phyloP scores from a whole-genome alignment of 2,329 filamentous ascomycete genomes.

The Curvularia verruculosa region DNA sequence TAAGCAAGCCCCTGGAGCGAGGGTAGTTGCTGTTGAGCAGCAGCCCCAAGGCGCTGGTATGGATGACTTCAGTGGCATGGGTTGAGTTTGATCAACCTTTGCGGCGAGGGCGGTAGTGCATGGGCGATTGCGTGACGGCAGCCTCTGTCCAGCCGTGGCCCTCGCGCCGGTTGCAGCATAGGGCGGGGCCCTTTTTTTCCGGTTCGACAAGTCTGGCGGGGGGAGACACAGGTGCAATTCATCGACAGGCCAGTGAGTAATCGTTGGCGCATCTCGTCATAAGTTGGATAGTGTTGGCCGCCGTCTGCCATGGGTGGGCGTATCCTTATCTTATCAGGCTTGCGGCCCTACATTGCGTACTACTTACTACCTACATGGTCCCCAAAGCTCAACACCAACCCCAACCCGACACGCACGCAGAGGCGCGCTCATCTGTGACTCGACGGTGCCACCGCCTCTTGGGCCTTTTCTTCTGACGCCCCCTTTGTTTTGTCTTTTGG shows the following conservation, averaged over 20 bases:
- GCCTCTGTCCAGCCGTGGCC: not conserved
- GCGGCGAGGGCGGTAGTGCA: not conserved
- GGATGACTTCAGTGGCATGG: not conserved
- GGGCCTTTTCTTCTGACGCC: not conserved
- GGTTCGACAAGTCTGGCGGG: constrained; percentile 2
- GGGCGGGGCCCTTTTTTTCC: constrained; percentile 7
- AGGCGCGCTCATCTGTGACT: not conserved
- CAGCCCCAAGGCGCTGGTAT: not conserved
- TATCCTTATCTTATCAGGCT: constrained; percentile 15
- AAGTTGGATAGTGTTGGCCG: constrained; percentile 12
- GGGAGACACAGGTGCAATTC: not conserved
- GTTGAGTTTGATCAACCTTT: not conserved
- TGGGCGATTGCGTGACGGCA: constrained; percentile 10
- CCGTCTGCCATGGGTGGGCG: constrained; percentile 11
- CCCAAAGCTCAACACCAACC: not conserved
- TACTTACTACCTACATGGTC: not conserved
- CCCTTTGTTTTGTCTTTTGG: not conserved
- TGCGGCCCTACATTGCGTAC: constrained; percentile 4
- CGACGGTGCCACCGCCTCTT: not conserved
- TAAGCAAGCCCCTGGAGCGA: not conserved
- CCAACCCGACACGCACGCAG: not conserved
- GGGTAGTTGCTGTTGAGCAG: not conserved
- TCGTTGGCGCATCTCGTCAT: constrained; percentile 24
- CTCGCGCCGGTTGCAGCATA: no score
- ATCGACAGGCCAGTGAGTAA: constrained; percentile 7